A percentile compares a stretch with the other conserved stretches of the same genome.
These are phyloP conservation scores for Blastobotrys proliferans DNA, from an alignment of 1,139 yeast species.

Conservation along the genomic window DNA sequence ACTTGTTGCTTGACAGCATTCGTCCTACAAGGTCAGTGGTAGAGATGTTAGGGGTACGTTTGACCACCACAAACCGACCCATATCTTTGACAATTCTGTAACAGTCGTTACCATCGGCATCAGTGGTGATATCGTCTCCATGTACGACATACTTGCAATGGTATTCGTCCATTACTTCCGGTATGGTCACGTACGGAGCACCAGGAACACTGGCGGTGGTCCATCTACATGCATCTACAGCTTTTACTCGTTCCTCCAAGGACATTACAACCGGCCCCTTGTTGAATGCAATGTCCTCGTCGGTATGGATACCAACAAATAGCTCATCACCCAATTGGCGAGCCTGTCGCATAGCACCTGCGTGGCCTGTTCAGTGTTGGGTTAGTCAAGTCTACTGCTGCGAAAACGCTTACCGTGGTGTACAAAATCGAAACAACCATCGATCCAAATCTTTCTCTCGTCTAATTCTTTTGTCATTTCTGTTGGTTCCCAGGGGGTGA, in stretches of 20 bases:
- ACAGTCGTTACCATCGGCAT: slow-evolving; percentile 91
- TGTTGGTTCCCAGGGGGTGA: background rate
- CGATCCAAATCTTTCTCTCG: slow-evolving; percentile 58
- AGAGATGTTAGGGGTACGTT: slow-evolving; percentile 88
- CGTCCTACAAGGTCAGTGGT: slow-evolving; percentile 96
- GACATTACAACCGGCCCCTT: slow-evolving; percentile 96
- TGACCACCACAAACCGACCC: slow-evolving; percentile 85
- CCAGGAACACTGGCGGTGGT: slow-evolving; percentile 62
- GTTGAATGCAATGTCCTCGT: slow-evolving; percentile 72
- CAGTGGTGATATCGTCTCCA: slow-evolving; percentile 96
- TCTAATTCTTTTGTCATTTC: slow-evolving; percentile 5
- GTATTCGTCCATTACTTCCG: slow-evolving; percentile 66
- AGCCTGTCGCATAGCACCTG: slow-evolving; percentile 95
- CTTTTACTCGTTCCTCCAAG: slow-evolving; percentile 68
- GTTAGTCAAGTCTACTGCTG: background rate
- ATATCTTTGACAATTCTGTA: slow-evolving; percentile 77
- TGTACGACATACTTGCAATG: slow-evolving; percentile 88
- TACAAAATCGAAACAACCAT: slow-evolving; percentile 96
- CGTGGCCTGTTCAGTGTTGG: slow-evolving; percentile 52
- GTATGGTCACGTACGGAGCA: slow-evolving; percentile 96
- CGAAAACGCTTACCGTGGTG: slow-evolving; percentile 68
- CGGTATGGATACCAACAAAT: slow-evolving; percentile 87
- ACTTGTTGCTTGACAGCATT: slow-evolving; percentile 56
- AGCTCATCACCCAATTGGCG: slow-evolving; percentile 70
- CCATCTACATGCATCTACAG: slow-evolving; percentile 93